Evolutionary conservation across 1,284 basidiomycete genomes (phyloP).

Genomic region (Tranzscheliella williamsii): DNA sequence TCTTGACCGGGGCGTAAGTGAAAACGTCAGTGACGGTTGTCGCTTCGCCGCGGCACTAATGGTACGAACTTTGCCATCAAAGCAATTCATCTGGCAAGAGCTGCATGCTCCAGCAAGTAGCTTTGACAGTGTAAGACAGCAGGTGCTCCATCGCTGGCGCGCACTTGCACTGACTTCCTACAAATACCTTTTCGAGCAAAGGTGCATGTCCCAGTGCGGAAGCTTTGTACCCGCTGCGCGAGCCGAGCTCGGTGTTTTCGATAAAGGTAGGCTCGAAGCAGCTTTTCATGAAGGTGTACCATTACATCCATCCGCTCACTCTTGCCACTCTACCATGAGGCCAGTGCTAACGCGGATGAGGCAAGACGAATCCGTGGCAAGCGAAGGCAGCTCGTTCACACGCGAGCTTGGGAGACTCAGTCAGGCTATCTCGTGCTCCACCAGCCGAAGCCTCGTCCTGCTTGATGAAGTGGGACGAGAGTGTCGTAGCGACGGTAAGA

Average conservation of each 20-base stretch:
- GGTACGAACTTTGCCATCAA: background rate
- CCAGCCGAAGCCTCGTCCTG: slow-evolving; percentile 23
- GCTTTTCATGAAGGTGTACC: background rate
- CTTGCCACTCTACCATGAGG: background rate
- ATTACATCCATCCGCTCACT: background rate
- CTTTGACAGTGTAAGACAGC: slow-evolving; percentile 15
- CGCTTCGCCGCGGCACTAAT: background rate
- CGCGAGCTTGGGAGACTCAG: slow-evolving; percentile 30
- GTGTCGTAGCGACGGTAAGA: slow-evolving; percentile 35
- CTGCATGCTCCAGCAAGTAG: slow-evolving; percentile 36
- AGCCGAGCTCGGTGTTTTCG: slow-evolving; percentile 36
- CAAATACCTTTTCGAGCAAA: no score
- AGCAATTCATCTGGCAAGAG: slow-evolving; percentile 44
- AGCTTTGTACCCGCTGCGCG: slow-evolving; percentile 24
- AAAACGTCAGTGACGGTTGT: background rate
- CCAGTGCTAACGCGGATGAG: slow-evolving; percentile 36
- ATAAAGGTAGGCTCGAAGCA: slow-evolving; percentile 17
- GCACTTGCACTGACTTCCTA: no score
- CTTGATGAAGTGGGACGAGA: slow-evolving; percentile 38
- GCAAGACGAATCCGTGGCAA: slow-evolving; percentile 35
- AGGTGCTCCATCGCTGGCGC: no score
- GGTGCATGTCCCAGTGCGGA: slow-evolving; percentile 29
- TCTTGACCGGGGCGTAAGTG: slow-evolving; percentile 40
- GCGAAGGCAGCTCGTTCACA: slow-evolving; percentile 36
- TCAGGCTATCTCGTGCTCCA: slow-evolving; percentile 25